These are phyloP conservation scores for Pseudogymnoascus sp. DNA, from an alignment of 2,329 filamentous ascomycete species.

Conservation along the genomic window DNA sequence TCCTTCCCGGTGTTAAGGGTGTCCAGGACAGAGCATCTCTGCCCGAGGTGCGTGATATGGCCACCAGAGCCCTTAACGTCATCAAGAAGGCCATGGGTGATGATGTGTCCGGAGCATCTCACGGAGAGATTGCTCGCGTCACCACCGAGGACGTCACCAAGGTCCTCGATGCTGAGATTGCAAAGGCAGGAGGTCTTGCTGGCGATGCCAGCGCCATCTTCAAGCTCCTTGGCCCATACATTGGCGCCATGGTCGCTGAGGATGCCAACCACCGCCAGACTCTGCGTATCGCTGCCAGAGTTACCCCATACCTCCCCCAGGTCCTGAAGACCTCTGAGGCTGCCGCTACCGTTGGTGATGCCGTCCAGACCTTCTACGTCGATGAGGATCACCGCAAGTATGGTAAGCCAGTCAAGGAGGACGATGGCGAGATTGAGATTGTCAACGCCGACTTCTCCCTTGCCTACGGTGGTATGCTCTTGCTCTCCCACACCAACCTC, in stretches of 20 bases:
- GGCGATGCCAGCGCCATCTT: slow-evolving; percentile 55
- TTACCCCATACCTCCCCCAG: slow-evolving; percentile 68
- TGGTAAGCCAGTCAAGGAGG: slow-evolving; percentile 75
- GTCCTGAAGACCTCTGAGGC: slow-evolving; percentile 58
- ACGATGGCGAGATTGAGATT: slow-evolving; percentile 89
- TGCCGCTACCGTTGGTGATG: slow-evolving; percentile 57
- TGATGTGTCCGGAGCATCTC: slow-evolving; percentile 51
- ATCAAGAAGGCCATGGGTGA: slow-evolving; percentile 90
- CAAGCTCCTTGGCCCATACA: slow-evolving; percentile 62
- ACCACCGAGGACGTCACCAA: slow-evolving; percentile 66
- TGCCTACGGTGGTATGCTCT: slow-evolving; percentile 93
- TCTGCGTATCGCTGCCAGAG: slow-evolving; percentile 59
- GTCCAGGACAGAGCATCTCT: slow-evolving; percentile 84
- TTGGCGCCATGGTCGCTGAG: slow-evolving; percentile 78
- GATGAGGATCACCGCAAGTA: slow-evolving; percentile 83
- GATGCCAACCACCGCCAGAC: slow-evolving; percentile 79
- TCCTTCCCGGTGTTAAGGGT: slow-evolving; percentile 85
- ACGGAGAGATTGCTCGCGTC: slow-evolving; percentile 52
- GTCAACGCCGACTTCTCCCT: slow-evolving; percentile 97
- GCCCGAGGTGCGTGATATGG: slow-evolving; percentile 89
- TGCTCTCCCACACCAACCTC: slow-evolving; percentile 92
- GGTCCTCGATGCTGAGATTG: slow-evolving; percentile 68
- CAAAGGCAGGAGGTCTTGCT: slow-evolving; percentile 57
- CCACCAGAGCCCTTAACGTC: slow-evolving; percentile 70
- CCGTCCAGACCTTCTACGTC: slow-evolving; percentile 70